Conservation (phyloP, 129 eudicot species). For the Mikania micrantha region DNA sequence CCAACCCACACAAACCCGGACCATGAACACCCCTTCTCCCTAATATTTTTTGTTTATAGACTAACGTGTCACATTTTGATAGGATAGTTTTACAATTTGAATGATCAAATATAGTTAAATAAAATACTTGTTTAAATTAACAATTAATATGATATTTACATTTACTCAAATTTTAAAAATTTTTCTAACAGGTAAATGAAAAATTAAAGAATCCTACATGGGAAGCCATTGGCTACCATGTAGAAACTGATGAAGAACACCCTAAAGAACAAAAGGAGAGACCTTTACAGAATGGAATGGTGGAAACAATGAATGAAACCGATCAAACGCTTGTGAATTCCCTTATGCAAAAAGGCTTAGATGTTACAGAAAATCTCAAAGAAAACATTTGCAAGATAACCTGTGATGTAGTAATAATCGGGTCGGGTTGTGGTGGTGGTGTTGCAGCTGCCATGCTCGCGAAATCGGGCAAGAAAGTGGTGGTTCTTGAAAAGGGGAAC, state of each 20-base stretch:
- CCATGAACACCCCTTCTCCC: too few species aligned
- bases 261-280: constrained; percentile 16
- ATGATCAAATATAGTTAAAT: too few species aligned
- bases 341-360: constrained; percentile 49
- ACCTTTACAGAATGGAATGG: constrained; percentile 64
- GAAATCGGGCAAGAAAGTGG: constrained; percentile 65
- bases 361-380: constrained; percentile 38
- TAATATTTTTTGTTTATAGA: too few species aligned
- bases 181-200: constrained; percentile 43
- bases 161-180: background rate
- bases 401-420: constrained; percentile 84
- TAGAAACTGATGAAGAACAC: constrained; percentile 16
- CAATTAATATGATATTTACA: too few species aligned
- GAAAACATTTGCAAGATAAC: constrained; percentile 36
- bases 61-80: too few species aligned
- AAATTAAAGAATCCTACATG: constrained; percentile 53
- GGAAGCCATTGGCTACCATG: constrained; percentile 63
- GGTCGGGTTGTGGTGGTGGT: constrained; percentile 93
- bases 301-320: constrained; percentile 57
- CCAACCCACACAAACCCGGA: too few species aligned
- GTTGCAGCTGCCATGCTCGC: constrained; percentile 85
- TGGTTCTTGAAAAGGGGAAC: constrained; percentile 84
- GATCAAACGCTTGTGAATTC: constrained; percentile 37
- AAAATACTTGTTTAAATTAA: too few species aligned
- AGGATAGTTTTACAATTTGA: too few species aligned